Evolutionary conservation across 306 rosid species (phyloP).

Genomic region (Casuarina cunninghamiana): DNA sequence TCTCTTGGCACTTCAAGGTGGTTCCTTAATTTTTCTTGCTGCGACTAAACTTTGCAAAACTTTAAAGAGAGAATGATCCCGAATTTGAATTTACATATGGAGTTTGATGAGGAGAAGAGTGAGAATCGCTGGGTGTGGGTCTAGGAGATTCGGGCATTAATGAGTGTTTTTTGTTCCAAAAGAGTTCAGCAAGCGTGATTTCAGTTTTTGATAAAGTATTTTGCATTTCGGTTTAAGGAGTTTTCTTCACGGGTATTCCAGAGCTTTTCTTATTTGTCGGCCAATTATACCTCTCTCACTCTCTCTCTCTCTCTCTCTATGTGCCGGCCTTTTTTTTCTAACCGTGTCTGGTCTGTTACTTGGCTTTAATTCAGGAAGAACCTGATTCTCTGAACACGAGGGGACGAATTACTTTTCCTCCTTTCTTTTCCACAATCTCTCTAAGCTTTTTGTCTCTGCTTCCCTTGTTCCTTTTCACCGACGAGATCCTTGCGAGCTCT

Average conservation of each 20-base stretch:
- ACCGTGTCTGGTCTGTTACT: constrained; percentile 17
- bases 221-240: neutral
- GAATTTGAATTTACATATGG: neutral
- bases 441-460: constrained; percentile 14
- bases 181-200: neutral
- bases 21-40: neutral
- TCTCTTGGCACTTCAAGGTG: neutral
- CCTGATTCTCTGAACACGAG: constrained; percentile 60
- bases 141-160: constrained; percentile 23
- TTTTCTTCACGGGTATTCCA: constrained; percentile 33
- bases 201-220: neutral
- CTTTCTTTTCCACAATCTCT: constrained; percentile 15
- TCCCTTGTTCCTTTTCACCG: neutral
- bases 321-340: constrained; percentile 12
- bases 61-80: too few species aligned
- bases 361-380: constrained; percentile 46
- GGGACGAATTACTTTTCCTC: constrained; percentile 32
- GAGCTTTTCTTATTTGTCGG: constrained; percentile 20
- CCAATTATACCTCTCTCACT: constrained; percentile 16
- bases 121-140: constrained; percentile 1
- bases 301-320: constrained; percentile 4
- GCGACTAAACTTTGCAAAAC: neutral
- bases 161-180: neutral
- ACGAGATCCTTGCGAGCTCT: constrained; percentile 5
- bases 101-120: too few species aligned